Base-by-base conservation (phyloP, 2,329 filamentous ascomycete genomes). In the Aspergillus unguis region DNA sequence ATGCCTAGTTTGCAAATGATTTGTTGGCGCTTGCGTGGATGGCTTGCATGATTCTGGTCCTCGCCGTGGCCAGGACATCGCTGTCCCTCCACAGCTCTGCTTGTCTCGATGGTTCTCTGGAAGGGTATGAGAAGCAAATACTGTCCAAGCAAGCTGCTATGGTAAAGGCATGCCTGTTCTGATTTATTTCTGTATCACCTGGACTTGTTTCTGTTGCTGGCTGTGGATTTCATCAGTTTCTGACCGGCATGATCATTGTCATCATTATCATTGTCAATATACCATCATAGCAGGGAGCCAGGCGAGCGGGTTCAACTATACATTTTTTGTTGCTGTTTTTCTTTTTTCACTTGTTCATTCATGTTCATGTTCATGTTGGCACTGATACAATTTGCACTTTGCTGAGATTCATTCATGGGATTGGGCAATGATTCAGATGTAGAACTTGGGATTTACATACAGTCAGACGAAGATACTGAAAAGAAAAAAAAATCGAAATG, bases 241-340 rank as follows among this genome's bases (percentile, higher is more conserved):
- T 51, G 49, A 55, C 53, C 52, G 52, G 57, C 57, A 58, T 58
- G 54, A 58, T 54, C 55, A 53, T 53, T 48, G 53, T 57, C 53
- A 51, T 58, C 48, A 57, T 60, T 57, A 58, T 58, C 55, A 59
- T 59, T 56, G 56, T 58, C 57, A 55, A 59, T 62, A 62, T 62
- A 62, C 60, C 60, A 62, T 59, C 61, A 62, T 63, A 63, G 61
- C 61, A 63, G 58, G 61, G 61, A 58, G 61, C 61, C 52, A 58
- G 61, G 61, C 61, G 61, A 63, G 60, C 58, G 54, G 57, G 59
- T 59, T 53, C 50, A 54, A 43, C 52, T 59, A 44, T 57, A 53
- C 36, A 50, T 52, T n/a, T 57, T 29, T 51, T 55, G 48, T 44
- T 48, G 55, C 42, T 47, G 28, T n/a, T 53, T 26, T 54, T 37